These are phyloP conservation scores for Fusarium mexicanum DNA, from an alignment of 2,329 filamentous ascomycete genomes.

Conservation along the genomic window DNA sequence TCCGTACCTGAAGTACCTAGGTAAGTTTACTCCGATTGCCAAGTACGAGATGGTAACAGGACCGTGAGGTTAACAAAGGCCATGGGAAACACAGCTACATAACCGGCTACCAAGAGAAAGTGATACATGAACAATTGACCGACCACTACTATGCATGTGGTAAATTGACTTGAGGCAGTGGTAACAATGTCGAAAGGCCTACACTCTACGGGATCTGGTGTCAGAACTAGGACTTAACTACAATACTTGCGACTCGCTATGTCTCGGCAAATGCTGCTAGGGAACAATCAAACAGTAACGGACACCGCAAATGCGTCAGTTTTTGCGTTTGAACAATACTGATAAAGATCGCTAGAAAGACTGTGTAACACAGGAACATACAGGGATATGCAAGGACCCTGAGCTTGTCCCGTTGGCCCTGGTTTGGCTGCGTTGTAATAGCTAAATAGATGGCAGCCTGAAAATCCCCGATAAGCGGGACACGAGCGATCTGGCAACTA, in stretches of 20 bases:
- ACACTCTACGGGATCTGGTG: background rate
- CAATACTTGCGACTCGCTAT: slow-evolving; percentile 7
- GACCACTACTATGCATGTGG: background rate
- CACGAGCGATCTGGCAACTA: slow-evolving; percentile 10
- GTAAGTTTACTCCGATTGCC: background rate
- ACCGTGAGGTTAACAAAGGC: background rate
- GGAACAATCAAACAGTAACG: background rate
- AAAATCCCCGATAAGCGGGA: slow-evolving; percentile 44
- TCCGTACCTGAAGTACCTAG: background rate
- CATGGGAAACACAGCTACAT: background rate
- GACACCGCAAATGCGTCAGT: slow-evolving; percentile 2
- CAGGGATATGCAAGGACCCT: slow-evolving; percentile 21
- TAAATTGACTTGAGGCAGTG: background rate
- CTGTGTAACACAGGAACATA: background rate
- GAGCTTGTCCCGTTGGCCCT: slow-evolving; percentile 16
- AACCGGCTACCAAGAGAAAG: background rate
- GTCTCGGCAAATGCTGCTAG: background rate
- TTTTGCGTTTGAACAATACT: background rate
- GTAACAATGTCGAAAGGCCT: background rate
- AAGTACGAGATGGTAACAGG: background rate
- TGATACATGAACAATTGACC: background rate
- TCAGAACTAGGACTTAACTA: background rate
- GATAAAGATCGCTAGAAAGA: slow-evolving; percentile 1
- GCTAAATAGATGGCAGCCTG: slow-evolving; percentile 9
- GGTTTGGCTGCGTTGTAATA: slow-evolving; percentile 10